These are phyloP conservation scores for Dendrobium officinale DNA, from an alignment of 106 monocot species.

Conservation along the genomic window DNA sequence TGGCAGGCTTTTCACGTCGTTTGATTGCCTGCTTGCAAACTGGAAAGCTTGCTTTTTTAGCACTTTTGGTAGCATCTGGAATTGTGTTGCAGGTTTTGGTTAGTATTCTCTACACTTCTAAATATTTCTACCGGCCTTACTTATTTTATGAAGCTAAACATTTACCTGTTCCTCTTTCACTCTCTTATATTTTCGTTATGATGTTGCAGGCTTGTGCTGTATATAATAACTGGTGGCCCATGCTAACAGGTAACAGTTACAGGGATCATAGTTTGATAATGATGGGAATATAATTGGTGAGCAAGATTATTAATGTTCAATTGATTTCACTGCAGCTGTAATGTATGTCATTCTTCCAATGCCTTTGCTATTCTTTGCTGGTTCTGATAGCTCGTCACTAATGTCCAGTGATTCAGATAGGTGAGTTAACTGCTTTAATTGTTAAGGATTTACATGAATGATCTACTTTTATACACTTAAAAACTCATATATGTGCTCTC, in stretches of 20 bases:
- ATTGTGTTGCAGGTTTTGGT: conserved; percentile 82
- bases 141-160: background rate
- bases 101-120: conserved; percentile 1
- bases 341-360: conserved; percentile 94
- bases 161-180: background rate
- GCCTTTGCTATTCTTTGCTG: conserved; percentile 73
- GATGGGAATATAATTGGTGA: background rate
- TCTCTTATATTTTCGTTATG: conserved; percentile 12
- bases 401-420: conserved; percentile 41
- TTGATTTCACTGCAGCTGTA: conserved; percentile 36
- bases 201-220: conserved; percentile 78
- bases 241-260: conserved; percentile 72
- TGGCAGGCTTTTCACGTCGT: conserved; percentile 39
- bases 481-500: background rate
- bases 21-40: conserved; percentile 56
- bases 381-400: conserved; percentile 40
- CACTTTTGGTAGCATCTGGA: conserved; percentile 69
- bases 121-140: background rate
- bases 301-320: background rate
- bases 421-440: conserved; percentile 25
- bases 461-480: background rate
- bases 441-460: background rate
- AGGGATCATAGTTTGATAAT: background rate
- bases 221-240: conserved; percentile 99
- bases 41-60: conserved; percentile 67